Base-by-base conservation (phyloP, 192 early-diverging fungal species). In the Coemansia brasiliensis region DNA sequence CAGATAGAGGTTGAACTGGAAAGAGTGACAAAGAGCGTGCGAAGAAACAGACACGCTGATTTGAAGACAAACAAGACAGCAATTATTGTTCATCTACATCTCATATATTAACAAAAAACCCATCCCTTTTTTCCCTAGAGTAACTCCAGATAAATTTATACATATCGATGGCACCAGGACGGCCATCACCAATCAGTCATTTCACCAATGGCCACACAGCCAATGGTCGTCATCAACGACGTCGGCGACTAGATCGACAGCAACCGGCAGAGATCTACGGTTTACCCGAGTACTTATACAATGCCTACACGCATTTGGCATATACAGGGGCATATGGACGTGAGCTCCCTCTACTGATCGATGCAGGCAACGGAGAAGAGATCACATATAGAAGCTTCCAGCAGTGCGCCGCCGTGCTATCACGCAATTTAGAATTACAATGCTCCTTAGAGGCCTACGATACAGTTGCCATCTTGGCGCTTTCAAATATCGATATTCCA, bases 281-380 rank as follows among this genome's bases (percentile, higher is more conserved):
- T 1, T 40, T 77, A 4, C 74, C 74, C 18, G 67, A 70, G 25
- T 60, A 70, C 41, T 41, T 77, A 0, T 70, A 62, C 29, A 24
- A 56, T 4, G 32, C 67, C 8, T 57, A 70, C 29, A 56, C 63
- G 5, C 63, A 42, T 12, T 49, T 72, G 3, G 37, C 45, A 3
- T 53, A 44, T 21, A 37, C 40, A 29, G 41, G 39, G 8, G 37
- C 40, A 51, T 25, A 41, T 16, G 39, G 27, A 16, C 10, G 40
- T 4, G 32, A 39, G 16, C 29, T 39, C 1, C 59, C 63, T 0
- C 52, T 77, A 21, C 57, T 77, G 4, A 59, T 63, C n/a, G 64
- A 70, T 9, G 63, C 59, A 9, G 20, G 35, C 10, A 55, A 25
- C 11, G 60, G 63, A 9, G 43, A 52, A 15, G 48, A 55, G 12